phyloP scores from a whole-genome alignment of 1,284 basidiomycete species.

The Pseudozyma tsukubaensis region DNA sequence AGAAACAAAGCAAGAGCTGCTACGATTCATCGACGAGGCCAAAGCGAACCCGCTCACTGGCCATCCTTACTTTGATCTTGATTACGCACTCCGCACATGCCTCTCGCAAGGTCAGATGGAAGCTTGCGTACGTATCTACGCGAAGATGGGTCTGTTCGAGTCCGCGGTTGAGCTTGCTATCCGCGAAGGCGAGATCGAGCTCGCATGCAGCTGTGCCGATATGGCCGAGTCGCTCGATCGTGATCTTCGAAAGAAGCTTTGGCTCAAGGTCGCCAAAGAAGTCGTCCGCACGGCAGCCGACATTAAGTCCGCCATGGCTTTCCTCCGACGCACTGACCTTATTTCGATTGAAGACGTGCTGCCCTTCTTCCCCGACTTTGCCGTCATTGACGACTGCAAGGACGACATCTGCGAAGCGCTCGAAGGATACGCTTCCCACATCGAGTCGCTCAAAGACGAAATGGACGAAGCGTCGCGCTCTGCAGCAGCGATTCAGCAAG shows the following conservation, averaged over 20 bases:
- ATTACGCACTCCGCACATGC: constrained; percentile 93
- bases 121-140: constrained; percentile 95
- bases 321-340: constrained; percentile 90
- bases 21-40: constrained; percentile 86
- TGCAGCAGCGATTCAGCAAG: constrained; percentile 91
- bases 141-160: constrained; percentile 97
- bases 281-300: constrained; percentile 97
- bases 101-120: constrained; percentile 79
- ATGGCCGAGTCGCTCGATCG: constrained; percentile 42
- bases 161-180: constrained; percentile 95
- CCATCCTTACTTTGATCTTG: constrained; percentile 93
- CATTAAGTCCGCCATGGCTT: constrained; percentile 97
- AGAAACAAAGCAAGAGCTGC: constrained; percentile 79
- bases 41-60: constrained; percentile 82
- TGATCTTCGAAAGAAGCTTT: constrained; percentile 85
- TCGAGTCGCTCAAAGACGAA: constrained; percentile 88
- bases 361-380: constrained; percentile 99
- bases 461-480: constrained; percentile 95
- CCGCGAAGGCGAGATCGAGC: constrained; percentile 70
- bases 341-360: constrained; percentile 98
- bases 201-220: constrained; percentile 69
- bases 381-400: constrained; percentile 99
- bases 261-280: constrained; percentile 96
- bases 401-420: constrained; percentile 96
- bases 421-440: constrained; percentile 91